Base-by-base conservation (phyloP, 495 filamentous ascomycete species). In the Lepidopterella palustris region DNA sequence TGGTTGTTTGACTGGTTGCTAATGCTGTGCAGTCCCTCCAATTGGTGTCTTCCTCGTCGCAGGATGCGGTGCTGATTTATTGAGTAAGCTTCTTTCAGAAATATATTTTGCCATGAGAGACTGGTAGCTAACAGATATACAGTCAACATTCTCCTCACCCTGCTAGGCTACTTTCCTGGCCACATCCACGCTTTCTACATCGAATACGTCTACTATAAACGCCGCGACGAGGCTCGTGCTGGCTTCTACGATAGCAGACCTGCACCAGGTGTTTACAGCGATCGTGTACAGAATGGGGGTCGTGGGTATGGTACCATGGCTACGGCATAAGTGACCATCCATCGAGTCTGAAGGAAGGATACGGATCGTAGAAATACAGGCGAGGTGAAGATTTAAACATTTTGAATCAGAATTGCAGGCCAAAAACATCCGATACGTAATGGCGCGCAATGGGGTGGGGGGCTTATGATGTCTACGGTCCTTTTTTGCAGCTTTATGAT, bases 151-250 rank as follows among this genome's bases (percentile, higher is more conserved):
- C 69, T 77, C 29, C 73, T 87, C 24, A 86, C 84, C n/a, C n/a
- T n/a, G n/a, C n/a, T n/a, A n/a, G n/a, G 87, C 2, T 87, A 85
- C 64, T 70, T 93, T 55, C 90, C 89, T 0, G 88, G 88, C 5
- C 85, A 92, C 62, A 81, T 96, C 25, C 92, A 96, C 69, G 92
- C 89, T 5, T 95, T 95, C 75, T 97, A 97, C 68, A 65, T 96
- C 57, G 84, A 91, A 73, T 96, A 89, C 66, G 80, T 95, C 50
- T 96, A 93, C 70, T 96, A 87, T 65, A 77, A 88, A 29, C 85
- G 87, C 13, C 78, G 79, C 53, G 80, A 87, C 45, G 77, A 82
- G 39, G 76, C 77, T 23, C 69, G 75, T 13, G 63, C 74, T 2
- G 87, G 87, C 10, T 67, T 75, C 2, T 66, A 77, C 35, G 68